Base-by-base conservation (phyloP, 768 basidiomycete species). In the Exidia glandulosa region DNA sequence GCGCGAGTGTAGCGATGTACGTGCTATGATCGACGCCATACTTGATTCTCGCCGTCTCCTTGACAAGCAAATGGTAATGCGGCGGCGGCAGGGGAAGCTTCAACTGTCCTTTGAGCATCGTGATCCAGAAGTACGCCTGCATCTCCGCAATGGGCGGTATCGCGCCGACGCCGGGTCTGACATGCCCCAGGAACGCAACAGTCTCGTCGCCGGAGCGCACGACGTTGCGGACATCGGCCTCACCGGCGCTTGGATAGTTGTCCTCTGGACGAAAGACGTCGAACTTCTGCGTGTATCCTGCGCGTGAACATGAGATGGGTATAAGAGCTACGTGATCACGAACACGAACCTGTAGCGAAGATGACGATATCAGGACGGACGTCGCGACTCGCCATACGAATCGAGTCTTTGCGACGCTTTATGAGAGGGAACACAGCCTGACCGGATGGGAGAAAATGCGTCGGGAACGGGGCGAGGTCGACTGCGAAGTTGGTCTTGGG, bases 141-240 rank as follows among this genome's bases (percentile, higher is more conserved):
- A 81, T 79, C 67, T 85, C 83, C 1, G 82, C 76, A 56, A 85
- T 80, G 2, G 81, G 79, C 1, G 80, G 81, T 59, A 81, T 82
- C 0, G 81, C 80, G 64, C 81, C 81, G 32, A 83, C 81, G 33
- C 81, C 81, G 25, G 81, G 81, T 52, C 81, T 67, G 1, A 83
- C 76, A 62, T 82, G 82, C 1, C 81, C 81, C 57, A 83, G 79
- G 65, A 81, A 83, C 2, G 71, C 80, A 25, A 83, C 70, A 45
- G 64, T 73, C 61, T 78, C 73, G 61, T 81, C 80, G 6, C 77
- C 77, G 5, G 62, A 62, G 59, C 70, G 71, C 6, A 74, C 70
- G 29, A 81, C 66, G 64, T 79, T 77, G 31, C 80, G 69, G 36
- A 78, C 68, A 58, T 79, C 71, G 23, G 76, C 76, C 36, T 79